Evolutionary conservation across 768 basidiomycete species (phyloP).

Genomic region (Pulveroboletus frians): DNA sequence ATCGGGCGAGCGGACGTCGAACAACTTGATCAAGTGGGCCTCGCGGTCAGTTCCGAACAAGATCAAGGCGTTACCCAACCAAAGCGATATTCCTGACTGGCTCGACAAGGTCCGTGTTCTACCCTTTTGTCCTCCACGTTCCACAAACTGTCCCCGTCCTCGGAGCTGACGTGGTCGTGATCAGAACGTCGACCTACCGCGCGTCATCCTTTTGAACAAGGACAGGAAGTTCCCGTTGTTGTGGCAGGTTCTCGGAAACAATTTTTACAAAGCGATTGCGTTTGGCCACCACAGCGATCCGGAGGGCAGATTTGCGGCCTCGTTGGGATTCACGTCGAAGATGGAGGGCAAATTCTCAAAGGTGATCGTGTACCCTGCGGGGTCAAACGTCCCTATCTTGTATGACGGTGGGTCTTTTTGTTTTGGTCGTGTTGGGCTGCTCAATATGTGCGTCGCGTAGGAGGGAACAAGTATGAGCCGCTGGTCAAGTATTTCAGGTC

Average conservation of each 20-base stretch:
- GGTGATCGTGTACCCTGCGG: slow-evolving; percentile 65
- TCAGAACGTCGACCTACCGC: slow-evolving; percentile 41
- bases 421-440: background rate
- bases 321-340: slow-evolving; percentile 54
- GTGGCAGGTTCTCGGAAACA: slow-evolving; percentile 77
- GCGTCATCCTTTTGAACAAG: slow-evolving; percentile 68
- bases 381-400: slow-evolving; percentile 48
- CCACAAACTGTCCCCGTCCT: background rate
- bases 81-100: slow-evolving; percentile 62
- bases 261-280: slow-evolving; percentile 56
- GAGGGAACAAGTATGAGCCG: slow-evolving; percentile 67
- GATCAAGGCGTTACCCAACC: slow-evolving; percentile 53
- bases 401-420: slow-evolving; percentile 56
- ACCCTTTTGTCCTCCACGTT: background rate
- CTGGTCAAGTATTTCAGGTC: slow-evolving; percentile 71
- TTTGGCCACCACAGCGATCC: slow-evolving; percentile 65
- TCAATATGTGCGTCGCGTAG: slow-evolving; percentile 31
- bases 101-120: slow-evolving; percentile 50
- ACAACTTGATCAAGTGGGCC: slow-evolving; percentile 71
- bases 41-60: slow-evolving; percentile 68
- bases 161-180: background rate
- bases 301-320: slow-evolving; percentile 51
- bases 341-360: slow-evolving; percentile 53
- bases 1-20: slow-evolving; percentile 62
- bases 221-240: slow-evolving; percentile 71